phyloP scores from a whole-genome alignment of 1,284 basidiomycete genomes.

The Violaceomyces palustris region DNA sequence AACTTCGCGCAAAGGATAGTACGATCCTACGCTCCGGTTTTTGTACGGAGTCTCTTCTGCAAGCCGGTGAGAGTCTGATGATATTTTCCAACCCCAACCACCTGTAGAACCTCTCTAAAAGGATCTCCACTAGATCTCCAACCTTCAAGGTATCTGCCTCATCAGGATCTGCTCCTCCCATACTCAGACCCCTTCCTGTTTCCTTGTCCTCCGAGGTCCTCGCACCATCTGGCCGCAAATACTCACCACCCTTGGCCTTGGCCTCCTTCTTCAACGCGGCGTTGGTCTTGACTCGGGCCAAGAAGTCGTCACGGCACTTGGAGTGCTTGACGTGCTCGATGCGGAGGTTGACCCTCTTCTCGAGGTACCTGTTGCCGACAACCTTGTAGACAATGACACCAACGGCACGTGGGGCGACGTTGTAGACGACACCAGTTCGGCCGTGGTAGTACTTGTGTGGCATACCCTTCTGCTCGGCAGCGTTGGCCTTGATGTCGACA shows the following conservation, averaged over 20 bases:
- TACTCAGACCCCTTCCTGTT: no score
- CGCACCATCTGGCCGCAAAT: no score
- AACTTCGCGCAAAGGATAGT: no score
- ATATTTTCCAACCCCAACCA: no score
- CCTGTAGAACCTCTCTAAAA: no score
- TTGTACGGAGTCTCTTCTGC: no score
- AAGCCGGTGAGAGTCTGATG: no score
- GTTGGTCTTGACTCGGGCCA: conserved; percentile 92
- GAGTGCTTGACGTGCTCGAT: conserved; percentile 98
- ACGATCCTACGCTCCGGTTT: no score
- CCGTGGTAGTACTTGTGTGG: conserved; percentile 78
- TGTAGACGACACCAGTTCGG: conserved; percentile 96
- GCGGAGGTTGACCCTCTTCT: conserved; percentile 99
- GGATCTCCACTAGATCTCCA: no score
- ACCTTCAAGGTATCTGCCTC: no score
- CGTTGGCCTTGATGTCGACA: conserved; percentile 99
- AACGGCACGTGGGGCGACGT: conserved; percentile 89
- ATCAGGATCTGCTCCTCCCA: no score
- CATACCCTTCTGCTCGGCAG: conserved; percentile 99
- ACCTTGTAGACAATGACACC: conserved; percentile 98
- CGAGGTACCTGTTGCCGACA: conserved; percentile 96
- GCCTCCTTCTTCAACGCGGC: conserved; percentile 78
- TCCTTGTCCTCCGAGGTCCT: no score
- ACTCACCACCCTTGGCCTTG: conserved; percentile 54
- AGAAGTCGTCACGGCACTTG: conserved; percentile 96